Conservation (phyloP, 176 grass and related monocot species). For the Echinochloa phyllopogon region DNA sequence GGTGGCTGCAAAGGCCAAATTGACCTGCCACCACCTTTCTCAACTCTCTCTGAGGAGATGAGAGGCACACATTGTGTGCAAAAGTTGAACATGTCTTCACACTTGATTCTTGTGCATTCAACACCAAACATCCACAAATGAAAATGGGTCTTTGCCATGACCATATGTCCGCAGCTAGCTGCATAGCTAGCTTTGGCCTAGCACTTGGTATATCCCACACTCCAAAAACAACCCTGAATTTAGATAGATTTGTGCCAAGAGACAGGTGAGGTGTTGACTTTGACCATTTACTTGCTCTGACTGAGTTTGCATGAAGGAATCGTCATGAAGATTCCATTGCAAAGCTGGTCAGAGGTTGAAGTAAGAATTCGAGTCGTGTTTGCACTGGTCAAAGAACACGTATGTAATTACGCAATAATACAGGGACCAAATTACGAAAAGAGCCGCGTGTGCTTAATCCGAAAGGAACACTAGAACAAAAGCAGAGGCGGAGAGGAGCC, state of each 20-base stretch:
- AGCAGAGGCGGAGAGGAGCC: background rate
- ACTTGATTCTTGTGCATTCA: background rate
- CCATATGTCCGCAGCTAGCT: too few species aligned
- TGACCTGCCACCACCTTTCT: conserved; percentile 16
- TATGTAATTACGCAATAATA: background rate
- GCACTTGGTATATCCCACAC: background rate
- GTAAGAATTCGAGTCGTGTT: background rate
- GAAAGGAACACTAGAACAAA: background rate
- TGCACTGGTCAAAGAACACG: background rate
- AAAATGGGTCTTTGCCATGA: background rate
- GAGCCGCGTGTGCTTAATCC: background rate
- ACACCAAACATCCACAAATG: background rate
- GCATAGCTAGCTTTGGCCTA: too few species aligned
- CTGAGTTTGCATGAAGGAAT: too few species aligned
- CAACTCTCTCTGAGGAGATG: background rate
- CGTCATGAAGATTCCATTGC: too few species aligned
- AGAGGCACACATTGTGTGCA: background rate
- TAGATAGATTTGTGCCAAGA: background rate
- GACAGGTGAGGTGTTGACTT: background rate
- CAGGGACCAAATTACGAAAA: background rate
- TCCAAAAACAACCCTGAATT: background rate
- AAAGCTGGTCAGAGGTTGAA: background rate
- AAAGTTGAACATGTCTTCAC: conserved; percentile 9
- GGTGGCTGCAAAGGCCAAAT: background rate
- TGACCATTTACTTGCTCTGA: conserved; percentile 1